These are phyloP conservation scores for Fusarium clavum DNA, from an alignment of 2,329 filamentous ascomycete genomes.

Conservation along the genomic window DNA sequence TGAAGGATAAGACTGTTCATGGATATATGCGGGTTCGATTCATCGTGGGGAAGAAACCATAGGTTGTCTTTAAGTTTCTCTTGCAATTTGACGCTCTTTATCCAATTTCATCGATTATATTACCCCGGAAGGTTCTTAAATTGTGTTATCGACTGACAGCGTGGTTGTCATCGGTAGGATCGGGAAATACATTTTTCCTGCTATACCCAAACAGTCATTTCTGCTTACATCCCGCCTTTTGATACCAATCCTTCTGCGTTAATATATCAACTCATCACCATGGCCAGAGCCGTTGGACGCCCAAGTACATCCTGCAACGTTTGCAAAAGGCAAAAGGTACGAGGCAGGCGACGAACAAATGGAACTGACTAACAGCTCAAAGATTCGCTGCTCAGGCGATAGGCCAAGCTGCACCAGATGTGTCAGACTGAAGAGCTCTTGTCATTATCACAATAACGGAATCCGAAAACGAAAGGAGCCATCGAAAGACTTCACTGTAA, in stretches of 20 bases:
- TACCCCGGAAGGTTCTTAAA: not conserved
- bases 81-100: not conserved
- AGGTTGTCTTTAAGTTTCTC: not conserved
- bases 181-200: not conserved
- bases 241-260: not conserved
- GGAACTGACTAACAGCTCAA: too few species aligned
- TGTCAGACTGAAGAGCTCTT: conserved; percentile 1
- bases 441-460: conserved; percentile 11
- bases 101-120: not conserved
- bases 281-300: conserved; percentile 8
- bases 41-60: not conserved
- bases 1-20: not conserved
- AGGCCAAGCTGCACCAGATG: conserved; percentile 36
- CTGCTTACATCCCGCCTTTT: not conserved
- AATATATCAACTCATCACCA: not conserved
- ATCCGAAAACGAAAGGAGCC: too few species aligned
- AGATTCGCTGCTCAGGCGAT: conserved; percentile 39
- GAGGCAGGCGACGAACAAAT: too few species aligned
- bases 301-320: conserved; percentile 30
- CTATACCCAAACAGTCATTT: not conserved
- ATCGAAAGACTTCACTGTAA: too few species aligned
- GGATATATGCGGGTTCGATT: not conserved
- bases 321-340: conserved; percentile 39
- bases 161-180: not conserved
- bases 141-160: not conserved